Base-by-base conservation (phyloP, 371 early-diverging fungal species). In the Saksenaea oblongispora region DNA sequence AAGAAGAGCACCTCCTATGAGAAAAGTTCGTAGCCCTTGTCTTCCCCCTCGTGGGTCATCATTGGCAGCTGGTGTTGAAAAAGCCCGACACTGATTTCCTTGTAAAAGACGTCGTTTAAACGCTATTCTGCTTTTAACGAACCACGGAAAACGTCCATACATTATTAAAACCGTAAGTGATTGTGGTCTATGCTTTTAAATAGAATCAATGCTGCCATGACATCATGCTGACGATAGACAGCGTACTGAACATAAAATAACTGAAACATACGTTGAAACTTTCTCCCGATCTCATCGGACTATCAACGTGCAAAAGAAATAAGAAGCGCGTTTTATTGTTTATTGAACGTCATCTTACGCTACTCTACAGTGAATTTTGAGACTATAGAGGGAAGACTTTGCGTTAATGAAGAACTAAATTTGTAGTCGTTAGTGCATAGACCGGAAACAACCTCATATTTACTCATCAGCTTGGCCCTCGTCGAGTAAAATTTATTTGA, bases 191-290 rank as follows among this genome's bases (percentile, higher is more conserved):
- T 47, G 26, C 39, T 18, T 55, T 34, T 24, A 17, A 14, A 15
- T 34, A 14, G 35, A 9, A 18, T 53, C 24, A 53, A 37, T 39
- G 15, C 54, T 22, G 27, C 18, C 44, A 63, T 63, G 56, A 62
- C 56, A 55, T 55, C 56, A 55, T 56, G 34, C 34, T 56, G 57
- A 56, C 57, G 57, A 31, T 27, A n/a, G 15, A 56, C 55, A 10
- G 55, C 55, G 26, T 54, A 15, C 15, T 54, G 9, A 27, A 54
- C 9, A 54, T 54, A 15, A 27, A 31, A 11, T 11, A n/a, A 11
- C n/a, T 39, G 39, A 39, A n/a, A 39, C 39, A 39, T 39, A 11
- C 39, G 11, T 39, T 11, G n/a, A 14, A 39, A 14, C n/a, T 11
- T 39, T 11, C 10, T 11, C n/a, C 28, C 24, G 54, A 7, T 31